phyloP scores from a whole-genome alignment of 371 early-diverging fungal genomes.

The Paraphysoderma sedebokerense region DNA sequence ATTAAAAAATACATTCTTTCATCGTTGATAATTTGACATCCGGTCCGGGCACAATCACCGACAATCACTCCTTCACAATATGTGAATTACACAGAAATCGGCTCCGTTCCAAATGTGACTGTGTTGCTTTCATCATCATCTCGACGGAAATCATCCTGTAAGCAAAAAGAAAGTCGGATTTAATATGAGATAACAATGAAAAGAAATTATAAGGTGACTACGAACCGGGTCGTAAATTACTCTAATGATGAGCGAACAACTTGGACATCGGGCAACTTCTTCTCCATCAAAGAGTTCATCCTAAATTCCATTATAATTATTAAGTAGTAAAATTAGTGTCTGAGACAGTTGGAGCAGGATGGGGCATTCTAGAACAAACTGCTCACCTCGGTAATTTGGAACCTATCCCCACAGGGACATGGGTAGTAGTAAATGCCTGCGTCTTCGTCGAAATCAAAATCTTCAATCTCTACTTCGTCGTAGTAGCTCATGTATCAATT shows the following conservation, averaged over 20 bases:
- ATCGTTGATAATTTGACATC: too few species aligned
- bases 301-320: constrained; percentile 11
- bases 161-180: not conserved
- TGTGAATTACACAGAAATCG: not conserved
- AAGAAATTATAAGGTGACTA: not conserved
- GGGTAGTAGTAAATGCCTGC: constrained; percentile 80
- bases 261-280: constrained; percentile 87
- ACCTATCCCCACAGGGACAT: constrained; percentile 99
- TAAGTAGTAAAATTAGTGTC: not conserved
- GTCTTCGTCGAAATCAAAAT: constrained; percentile 89
- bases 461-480: constrained; percentile 70
- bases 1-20: too few species aligned
- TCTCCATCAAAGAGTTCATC: constrained; percentile 86
- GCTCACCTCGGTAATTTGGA: constrained; percentile 64
- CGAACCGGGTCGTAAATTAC: constrained; percentile 54
- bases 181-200: not conserved
- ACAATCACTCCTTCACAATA: too few species aligned
- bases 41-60: too few species aligned
- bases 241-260: constrained; percentile 84
- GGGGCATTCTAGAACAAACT: not conserved
- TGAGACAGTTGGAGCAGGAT: not conserved
- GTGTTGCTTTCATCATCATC: constrained; percentile 21
- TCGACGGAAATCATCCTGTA: constrained; percentile 29
- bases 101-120: constrained; percentile 3
- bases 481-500: not conserved